phyloP scores from a whole-genome alignment of 441 rosid species.

The Raphanus hybrid region DNA sequence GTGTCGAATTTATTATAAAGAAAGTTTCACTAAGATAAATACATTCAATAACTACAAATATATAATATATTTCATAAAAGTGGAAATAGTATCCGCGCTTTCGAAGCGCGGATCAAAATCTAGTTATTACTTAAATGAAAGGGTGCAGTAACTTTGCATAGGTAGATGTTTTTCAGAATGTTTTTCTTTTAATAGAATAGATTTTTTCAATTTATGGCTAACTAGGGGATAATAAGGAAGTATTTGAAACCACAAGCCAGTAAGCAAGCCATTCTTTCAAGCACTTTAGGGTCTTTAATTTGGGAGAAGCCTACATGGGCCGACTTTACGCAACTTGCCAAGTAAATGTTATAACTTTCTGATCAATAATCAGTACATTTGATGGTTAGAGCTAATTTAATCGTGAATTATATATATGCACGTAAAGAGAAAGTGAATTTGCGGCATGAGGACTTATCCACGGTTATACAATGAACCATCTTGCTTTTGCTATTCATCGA shows the following conservation, averaged over 20 bases:
- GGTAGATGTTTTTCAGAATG: too few species aligned
- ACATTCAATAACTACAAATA: too few species aligned
- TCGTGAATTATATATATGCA: neutral
- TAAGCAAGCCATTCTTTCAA: conserved; percentile 74
- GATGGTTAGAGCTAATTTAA: neutral
- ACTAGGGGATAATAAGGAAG: conserved; percentile 72
- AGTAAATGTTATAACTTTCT: conserved; percentile 44
- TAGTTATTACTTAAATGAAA: too few species aligned
- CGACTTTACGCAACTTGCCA: conserved; percentile 76
- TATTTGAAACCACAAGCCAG: conserved; percentile 57
- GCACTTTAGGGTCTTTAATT: conserved; percentile 72
- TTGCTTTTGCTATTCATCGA: conserved; percentile 53
- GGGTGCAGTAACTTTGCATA: too few species aligned
- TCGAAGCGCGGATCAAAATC: too few species aligned
- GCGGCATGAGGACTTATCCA: conserved; percentile 93
- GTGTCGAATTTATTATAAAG: too few species aligned
- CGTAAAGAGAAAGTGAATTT: conserved; percentile 76
- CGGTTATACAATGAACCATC: conserved; percentile 89
- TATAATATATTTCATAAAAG: too few species aligned
- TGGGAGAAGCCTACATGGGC: conserved; percentile 77
- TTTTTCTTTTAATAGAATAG: too few species aligned
- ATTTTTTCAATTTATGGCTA: neutral
- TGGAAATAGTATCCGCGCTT: too few species aligned
- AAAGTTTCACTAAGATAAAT: too few species aligned
- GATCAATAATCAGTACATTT: neutral